phyloP scores from a whole-genome alignment of 257 asterid species.

The Nicotiana undulata region DNA sequence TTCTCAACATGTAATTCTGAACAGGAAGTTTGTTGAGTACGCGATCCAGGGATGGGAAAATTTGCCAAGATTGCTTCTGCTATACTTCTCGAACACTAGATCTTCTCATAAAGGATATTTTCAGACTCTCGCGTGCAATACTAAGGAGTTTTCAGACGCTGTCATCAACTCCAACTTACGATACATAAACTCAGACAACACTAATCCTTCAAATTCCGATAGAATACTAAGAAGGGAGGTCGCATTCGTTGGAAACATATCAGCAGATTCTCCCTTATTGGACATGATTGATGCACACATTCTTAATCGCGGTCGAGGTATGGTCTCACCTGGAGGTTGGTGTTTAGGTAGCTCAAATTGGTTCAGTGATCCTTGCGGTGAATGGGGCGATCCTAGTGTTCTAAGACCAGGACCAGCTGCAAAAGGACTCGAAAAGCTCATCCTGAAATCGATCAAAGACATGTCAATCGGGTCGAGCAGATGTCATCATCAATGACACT shows the following conservation, averaged over 20 bases:
- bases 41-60: conserved; percentile 34
- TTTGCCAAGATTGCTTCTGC: conserved; percentile 32
- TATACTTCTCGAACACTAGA: conserved; percentile 35
- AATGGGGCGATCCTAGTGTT: conserved; percentile 28
- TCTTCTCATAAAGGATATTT: conserved; percentile 31
- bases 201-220: conserved; percentile 5
- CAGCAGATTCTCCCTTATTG: conserved; percentile 16
- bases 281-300: conserved; percentile 29
- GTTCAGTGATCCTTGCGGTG: conserved; percentile 23
- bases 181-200: neutral
- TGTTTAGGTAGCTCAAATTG: conserved; percentile 31
- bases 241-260: conserved; percentile 27
- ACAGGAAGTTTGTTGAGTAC: conserved; percentile 25
- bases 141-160: conserved; percentile 18
- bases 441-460: conserved; percentile 14
- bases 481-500: conserved; percentile 7
- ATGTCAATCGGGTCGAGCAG: conserved; percentile 8
- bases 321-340: conserved; percentile 38
- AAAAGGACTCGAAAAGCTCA: conserved; percentile 23
- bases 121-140: conserved; percentile 34
- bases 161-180: conserved; percentile 37
- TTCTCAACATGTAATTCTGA: conserved; percentile 36
- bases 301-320: conserved; percentile 20
- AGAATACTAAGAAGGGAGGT: conserved; percentile 19
- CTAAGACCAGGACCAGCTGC: conserved; percentile 34